Conservation (phyloP, 2,329 filamentous ascomycete genomes). For the Fusarium secorum region DNA sequence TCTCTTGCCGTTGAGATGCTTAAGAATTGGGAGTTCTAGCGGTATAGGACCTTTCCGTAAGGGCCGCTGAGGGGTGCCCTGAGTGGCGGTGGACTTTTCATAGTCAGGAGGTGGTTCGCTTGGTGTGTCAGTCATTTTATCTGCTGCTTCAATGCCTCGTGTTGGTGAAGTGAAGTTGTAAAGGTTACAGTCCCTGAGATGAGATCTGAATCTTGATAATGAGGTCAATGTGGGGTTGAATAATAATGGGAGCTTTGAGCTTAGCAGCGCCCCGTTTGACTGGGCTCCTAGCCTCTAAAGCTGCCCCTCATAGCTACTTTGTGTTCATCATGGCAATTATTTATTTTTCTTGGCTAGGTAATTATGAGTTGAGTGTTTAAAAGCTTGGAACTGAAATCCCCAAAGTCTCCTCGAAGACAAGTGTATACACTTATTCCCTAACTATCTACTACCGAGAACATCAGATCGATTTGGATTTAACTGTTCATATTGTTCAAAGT, state of each 20-base stretch:
- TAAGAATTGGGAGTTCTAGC: slow-evolving; percentile 81
- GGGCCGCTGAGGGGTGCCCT: slow-evolving; percentile 42
- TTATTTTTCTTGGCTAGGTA: neutral
- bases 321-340: slow-evolving; percentile 18
- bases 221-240: slow-evolving; percentile 42
- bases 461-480: neutral
- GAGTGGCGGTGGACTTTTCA: slow-evolving; percentile 51
- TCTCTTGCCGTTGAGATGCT: slow-evolving; percentile 76
- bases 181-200: neutral
- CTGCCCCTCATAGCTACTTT: slow-evolving; percentile 25
- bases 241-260: slow-evolving; percentile 30
- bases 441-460: neutral
- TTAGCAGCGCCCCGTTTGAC: slow-evolving; percentile 34
- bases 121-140: slow-evolving; percentile 42
- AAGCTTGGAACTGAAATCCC: accelerated
- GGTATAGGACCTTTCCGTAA: slow-evolving; percentile 65
- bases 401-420: no score
- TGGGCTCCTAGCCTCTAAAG: slow-evolving; percentile 17
- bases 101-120: slow-evolving; percentile 58
- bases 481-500: slow-evolving; percentile 2
- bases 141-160: neutral
- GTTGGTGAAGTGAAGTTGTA: slow-evolving; percentile 14
- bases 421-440: accelerated
- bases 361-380: neutral
- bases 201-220: slow-evolving; percentile 24